Base-by-base conservation (phyloP, 1,139 yeast genomes). In the Debaryomyces singareniensis region DNA sequence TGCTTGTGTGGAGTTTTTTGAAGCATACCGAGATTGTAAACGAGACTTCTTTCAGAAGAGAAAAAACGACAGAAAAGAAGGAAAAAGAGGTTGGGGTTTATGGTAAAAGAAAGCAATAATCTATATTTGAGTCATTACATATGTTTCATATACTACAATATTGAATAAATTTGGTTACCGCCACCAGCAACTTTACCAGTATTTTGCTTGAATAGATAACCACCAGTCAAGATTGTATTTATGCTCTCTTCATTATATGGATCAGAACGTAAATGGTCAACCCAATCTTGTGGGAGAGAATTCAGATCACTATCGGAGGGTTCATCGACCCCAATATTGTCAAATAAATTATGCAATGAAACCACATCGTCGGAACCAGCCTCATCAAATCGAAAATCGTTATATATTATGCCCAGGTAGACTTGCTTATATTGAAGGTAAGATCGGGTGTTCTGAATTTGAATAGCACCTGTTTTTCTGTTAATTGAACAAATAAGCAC, bases 21-120 rank as follows among this genome's bases (percentile, higher is more conserved):
- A 81, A 44, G 96, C 96, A 0, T 91, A 89, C 50, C 69, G 87
- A 38, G 97, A 91, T 49, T 91, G 98, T 56, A 79, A 82, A 47
- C 78, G 78, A 49, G 95, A 82, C 45, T 89, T 95, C 79, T 67
- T 65, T 42, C 54, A 53, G 15, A 63, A 65, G 42, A 60, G 51
- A 42, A 60, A 49, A 36, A 45, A 53, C 32, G 72, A 67, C 37
- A 55, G 51, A 36, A 41, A 43, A 16, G 55, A 57, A 26, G 72
- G 74, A 0, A 56, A 51, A 38, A 61, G 62, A 21, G 73, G 73
- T 5, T 67, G 73, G 73, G 71, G 71, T 4, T 51, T 54, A 38
- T 66, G 66, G 66, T 57, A 36, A 35, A 13, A 11, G 6, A 20
- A 13, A 18, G 20, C 21, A 28, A 20, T 21, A 13, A 7, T 22